Evolutionary conservation across 2,329 filamentous ascomycete genomes (phyloP).

Genomic region (Cucurbitaria berberidis): DNA sequence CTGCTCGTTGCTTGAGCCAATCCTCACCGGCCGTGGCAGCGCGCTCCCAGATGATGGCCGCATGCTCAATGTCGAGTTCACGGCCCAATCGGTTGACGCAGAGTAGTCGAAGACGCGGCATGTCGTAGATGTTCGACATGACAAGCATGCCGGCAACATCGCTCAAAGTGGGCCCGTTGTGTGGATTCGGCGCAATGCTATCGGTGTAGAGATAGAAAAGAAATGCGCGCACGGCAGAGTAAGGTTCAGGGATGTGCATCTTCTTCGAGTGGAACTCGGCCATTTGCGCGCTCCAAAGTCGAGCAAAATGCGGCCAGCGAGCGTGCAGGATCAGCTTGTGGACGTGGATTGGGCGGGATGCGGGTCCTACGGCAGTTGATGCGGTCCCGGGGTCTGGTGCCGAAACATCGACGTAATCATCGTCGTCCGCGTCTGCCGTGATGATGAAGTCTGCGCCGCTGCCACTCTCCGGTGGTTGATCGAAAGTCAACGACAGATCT

Average conservation of each 20-base stretch:
- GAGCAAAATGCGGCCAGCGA: slow-evolving; percentile 94
- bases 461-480: slow-evolving; percentile 80
- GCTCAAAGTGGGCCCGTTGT: slow-evolving; percentile 65
- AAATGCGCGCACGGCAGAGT: slow-evolving; percentile 91
- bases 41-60: slow-evolving; percentile 95
- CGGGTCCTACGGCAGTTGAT: slow-evolving; percentile 40
- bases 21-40: slow-evolving; percentile 89
- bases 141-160: slow-evolving; percentile 94
- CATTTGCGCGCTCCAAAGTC: slow-evolving; percentile 93
- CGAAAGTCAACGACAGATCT: slow-evolving; percentile 86
- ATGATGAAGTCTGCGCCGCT: slow-evolving; percentile 91
- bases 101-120: slow-evolving; percentile 87
- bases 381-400: slow-evolving; percentile 49
- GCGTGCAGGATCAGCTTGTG: slow-evolving; percentile 94
- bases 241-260: slow-evolving; percentile 98
- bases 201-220: slow-evolving; percentile 97
- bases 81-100: slow-evolving; percentile 89
- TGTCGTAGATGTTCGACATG: slow-evolving; percentile 98
- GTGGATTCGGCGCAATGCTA: slow-evolving; percentile 66
- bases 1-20: slow-evolving; percentile 88
- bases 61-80: slow-evolving; percentile 92
- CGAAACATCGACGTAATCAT: slow-evolving; percentile 67
- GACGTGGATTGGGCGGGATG: slow-evolving; percentile 87
- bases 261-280: slow-evolving; percentile 95
- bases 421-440: slow-evolving; percentile 80